Conservation (phyloP, 2,329 filamentous ascomycete genomes). For the Alternaria arborescens region DNA sequence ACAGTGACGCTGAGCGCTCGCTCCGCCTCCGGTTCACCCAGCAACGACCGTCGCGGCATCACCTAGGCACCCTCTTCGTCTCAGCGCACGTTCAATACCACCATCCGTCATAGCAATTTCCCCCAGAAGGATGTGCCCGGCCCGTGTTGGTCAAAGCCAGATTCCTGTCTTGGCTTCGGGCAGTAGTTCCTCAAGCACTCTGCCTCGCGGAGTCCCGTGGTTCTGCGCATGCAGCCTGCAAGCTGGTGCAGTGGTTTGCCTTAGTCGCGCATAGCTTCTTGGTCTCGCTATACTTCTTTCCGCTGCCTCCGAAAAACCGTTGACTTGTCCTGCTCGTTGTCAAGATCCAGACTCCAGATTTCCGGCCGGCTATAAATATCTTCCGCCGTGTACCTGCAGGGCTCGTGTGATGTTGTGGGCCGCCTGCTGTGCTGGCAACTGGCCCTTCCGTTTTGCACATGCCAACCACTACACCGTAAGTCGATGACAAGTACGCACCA, state of each 20-base stretch:
- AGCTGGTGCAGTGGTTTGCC: constrained; percentile 9
- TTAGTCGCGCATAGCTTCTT: background rate
- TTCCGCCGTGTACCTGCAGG: constrained; percentile 4
- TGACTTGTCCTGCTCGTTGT: background rate
- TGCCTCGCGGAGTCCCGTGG: constrained; percentile 1
- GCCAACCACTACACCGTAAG: constrained; percentile 2
- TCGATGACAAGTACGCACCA: background rate
- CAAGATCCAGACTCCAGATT: background rate
- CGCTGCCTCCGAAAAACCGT: constrained; percentile 6
- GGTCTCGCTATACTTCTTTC: constrained; percentile 3
- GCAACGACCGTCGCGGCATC: constrained; percentile 14
- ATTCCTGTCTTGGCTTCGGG: background rate
- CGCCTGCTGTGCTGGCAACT: background rate
- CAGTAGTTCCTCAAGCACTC: background rate
- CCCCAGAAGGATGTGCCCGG: background rate
- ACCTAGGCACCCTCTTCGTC: constrained; percentile 3
- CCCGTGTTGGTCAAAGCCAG: background rate
- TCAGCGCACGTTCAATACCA: constrained; percentile 16
- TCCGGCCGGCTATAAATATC: constrained; percentile 5
- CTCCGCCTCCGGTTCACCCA: constrained; percentile 26
- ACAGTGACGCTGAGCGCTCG: constrained; percentile 1
- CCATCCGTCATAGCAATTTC: constrained; percentile 5
- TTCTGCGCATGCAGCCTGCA: background rate
- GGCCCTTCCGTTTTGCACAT: background rate
- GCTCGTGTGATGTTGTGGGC: constrained; percentile 3